These are phyloP conservation scores for Hibiscus tridactylites DNA, from an alignment of 345 rosid genomes.

Conservation along the genomic window DNA sequence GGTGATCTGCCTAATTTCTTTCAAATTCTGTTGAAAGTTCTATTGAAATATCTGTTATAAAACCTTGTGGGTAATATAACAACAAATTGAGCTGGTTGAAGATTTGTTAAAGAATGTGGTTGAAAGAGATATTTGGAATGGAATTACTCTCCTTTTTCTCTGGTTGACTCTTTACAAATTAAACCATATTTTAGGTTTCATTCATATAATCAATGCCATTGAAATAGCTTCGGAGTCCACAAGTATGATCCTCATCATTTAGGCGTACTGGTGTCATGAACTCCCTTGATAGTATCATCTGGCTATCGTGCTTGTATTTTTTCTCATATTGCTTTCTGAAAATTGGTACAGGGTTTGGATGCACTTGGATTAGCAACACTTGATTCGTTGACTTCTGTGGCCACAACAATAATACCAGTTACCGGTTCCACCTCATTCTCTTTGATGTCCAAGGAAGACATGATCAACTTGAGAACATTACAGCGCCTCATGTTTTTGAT, in stretches of 20 bases:
- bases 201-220: not conserved
- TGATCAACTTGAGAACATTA: conserved; percentile 58
- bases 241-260: not conserved
- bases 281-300: not conserved
- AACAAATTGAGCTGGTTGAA: not conserved
- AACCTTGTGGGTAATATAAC: not conserved
- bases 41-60: not conserved
- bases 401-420: conserved; percentile 40
- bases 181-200: not conserved
- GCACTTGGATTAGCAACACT: conserved; percentile 78
- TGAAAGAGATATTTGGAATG: not conserved
- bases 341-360: conserved; percentile 66
- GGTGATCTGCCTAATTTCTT: not conserved
- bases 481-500: conserved; percentile 56
- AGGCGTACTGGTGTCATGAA: not conserved
- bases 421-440: conserved; percentile 30
- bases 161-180: not conserved
- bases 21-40: not conserved
- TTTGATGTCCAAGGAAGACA: conserved; percentile 68
- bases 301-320: not conserved
- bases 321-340: conserved; percentile 9
- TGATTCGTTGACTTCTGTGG: conserved; percentile 50
- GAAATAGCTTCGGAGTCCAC: not conserved
- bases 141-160: not conserved
- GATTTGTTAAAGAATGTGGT: not conserved